Conservation (phyloP, 768 basidiomycete species). For the Leccinum fibrillosum region DNA sequence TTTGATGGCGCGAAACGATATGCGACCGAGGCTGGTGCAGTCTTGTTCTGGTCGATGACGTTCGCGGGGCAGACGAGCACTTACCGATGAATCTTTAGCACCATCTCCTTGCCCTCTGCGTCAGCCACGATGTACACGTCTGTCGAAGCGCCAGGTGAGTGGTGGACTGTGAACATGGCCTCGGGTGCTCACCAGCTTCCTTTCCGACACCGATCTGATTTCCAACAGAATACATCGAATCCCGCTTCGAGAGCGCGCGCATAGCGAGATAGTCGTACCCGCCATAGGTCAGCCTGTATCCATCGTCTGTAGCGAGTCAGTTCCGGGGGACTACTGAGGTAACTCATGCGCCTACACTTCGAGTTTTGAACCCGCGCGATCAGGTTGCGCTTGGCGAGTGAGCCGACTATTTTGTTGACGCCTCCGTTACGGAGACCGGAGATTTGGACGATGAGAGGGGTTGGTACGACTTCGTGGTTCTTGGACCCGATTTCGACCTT, state of each 20-base stretch:
- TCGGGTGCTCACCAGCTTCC: slow-evolving; percentile 70
- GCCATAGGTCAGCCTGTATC: slow-evolving; percentile 95
- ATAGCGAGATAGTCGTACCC: slow-evolving; percentile 98
- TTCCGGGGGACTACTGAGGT: neutral
- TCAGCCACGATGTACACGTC: slow-evolving; percentile 93
- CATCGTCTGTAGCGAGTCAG: slow-evolving; percentile 68
- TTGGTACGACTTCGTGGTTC: slow-evolving; percentile 96
- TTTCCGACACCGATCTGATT: slow-evolving; percentile 99
- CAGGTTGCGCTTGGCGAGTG: slow-evolving; percentile 87
- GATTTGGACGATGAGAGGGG: slow-evolving; percentile 83
- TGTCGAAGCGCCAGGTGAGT: slow-evolving; percentile 9
- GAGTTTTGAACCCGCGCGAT: slow-evolving; percentile 88
- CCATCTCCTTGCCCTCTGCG: slow-evolving; percentile 78
- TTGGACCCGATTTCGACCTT: slow-evolving; percentile 98
- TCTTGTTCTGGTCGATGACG: slow-evolving; percentile 2
- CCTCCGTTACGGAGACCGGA: slow-evolving; percentile 91
- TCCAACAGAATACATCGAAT: slow-evolving; percentile 86
- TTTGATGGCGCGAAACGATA: slow-evolving; percentile 97
- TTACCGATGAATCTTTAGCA: slow-evolving; percentile 91
- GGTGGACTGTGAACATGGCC: neutral
- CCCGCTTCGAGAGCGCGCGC: slow-evolving; percentile 86
- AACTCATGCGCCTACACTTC: slow-evolving; percentile 59
- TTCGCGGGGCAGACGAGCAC: neutral
- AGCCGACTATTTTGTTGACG: slow-evolving; percentile 88
- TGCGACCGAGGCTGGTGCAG: slow-evolving; percentile 77